Evolutionary conservation across 1,284 basidiomycete species (phyloP).

Genomic region (Xanthoconium separans): DNA sequence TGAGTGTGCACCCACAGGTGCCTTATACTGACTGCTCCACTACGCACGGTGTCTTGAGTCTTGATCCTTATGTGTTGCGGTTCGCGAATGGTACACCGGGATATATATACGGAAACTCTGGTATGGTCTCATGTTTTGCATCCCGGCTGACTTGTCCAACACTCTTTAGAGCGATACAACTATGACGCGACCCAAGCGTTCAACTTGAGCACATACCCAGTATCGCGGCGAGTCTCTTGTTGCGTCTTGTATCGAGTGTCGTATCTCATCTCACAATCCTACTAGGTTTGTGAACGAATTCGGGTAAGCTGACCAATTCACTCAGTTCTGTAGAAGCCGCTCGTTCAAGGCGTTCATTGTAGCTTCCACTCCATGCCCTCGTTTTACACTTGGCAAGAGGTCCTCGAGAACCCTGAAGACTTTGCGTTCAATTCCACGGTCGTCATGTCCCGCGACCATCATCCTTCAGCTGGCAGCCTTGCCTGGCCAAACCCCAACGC

Average conservation of each 20-base stretch:
- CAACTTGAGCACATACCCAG: constrained; percentile 55
- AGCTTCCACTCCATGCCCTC: constrained; percentile 68
- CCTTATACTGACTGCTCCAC: constrained; percentile 65
- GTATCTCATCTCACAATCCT: not conserved
- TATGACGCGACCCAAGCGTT: constrained; percentile 57
- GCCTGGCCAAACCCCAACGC: constrained; percentile 60
- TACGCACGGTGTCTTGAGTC: constrained; percentile 52
- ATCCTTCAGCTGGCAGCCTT: constrained; percentile 55
- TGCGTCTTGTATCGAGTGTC: not conserved
- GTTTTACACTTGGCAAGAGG: constrained; percentile 62
- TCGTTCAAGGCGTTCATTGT: not conserved
- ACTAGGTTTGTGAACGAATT: constrained; percentile 64
- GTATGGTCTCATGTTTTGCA: constrained; percentile 25
- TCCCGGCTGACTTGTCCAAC: not conserved
- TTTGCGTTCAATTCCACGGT: constrained; percentile 62
- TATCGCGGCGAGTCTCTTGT: constrained; percentile 38
- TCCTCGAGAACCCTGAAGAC: constrained; percentile 48
- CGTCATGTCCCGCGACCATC: constrained; percentile 56
- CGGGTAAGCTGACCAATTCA: constrained; percentile 37
- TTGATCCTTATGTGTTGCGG: constrained; percentile 53
- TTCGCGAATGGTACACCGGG: constrained; percentile 51
- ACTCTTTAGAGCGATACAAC: constrained; percentile 49
- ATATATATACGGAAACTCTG: constrained; percentile 51
- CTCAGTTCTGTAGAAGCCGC: not conserved
- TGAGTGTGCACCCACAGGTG: constrained; percentile 37